These are phyloP conservation scores for Gracilaria caudata DNA, from an alignment of 23 red algal species.

Conservation along the genomic window DNA sequence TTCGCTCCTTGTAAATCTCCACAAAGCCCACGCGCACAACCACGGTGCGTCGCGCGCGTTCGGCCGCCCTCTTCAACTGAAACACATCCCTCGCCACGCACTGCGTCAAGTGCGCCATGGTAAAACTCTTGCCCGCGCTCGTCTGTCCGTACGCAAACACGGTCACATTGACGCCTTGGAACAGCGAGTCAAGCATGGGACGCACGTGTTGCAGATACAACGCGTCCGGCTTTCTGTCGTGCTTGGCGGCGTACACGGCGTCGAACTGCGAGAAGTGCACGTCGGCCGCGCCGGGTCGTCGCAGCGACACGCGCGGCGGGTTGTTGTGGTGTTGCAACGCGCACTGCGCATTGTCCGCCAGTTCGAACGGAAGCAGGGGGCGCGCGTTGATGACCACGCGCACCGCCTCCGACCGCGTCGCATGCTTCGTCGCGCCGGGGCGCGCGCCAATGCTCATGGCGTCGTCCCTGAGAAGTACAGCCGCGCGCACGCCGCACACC, in stretches of 20 bases:
- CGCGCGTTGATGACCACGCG: constrained; percentile 66
- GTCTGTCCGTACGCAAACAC: constrained; percentile 99
- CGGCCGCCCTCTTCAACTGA: constrained; percentile 14
- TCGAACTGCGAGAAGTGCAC: constrained; percentile 43
- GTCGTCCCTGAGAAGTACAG: not conserved
- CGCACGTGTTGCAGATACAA: constrained; percentile 73
- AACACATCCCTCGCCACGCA: constrained; percentile 36
- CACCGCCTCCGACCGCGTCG: constrained; percentile 36
- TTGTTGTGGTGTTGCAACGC: not conserved
- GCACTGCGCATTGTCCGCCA: constrained; percentile 11
- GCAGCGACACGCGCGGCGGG: constrained; percentile 19
- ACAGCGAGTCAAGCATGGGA: constrained; percentile 73
- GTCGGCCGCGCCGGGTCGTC: not conserved
- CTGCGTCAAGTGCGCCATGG: constrained; percentile 77
- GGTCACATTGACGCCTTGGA: constrained; percentile 91
- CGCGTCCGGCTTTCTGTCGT: constrained; percentile 13
- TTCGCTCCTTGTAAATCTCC: constrained; percentile 69
- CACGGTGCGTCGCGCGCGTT: not conserved
- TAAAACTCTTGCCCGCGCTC: constrained; percentile 90
- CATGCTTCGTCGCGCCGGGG: not conserved
- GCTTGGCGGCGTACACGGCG: constrained; percentile 33
- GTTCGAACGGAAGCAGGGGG: constrained; percentile 62
- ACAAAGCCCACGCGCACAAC: constrained; percentile 66
- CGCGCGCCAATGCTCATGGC: not conserved
- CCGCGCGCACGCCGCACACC: not conserved